Conservation (phyloP, 1,284 basidiomycete genomes). For the Boletus sp. region DNA sequence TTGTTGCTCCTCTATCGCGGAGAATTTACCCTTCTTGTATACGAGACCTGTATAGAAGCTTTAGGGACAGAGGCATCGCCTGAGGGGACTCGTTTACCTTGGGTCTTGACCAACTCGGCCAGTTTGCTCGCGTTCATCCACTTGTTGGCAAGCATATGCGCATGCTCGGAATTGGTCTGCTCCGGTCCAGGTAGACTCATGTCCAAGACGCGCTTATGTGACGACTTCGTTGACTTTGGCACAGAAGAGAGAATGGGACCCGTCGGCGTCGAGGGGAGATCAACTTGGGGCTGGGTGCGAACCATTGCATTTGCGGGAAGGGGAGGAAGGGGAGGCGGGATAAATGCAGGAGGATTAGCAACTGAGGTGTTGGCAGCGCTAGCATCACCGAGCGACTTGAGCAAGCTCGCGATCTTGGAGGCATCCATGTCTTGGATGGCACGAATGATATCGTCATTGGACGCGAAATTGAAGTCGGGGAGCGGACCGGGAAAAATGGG, state of each 20-base stretch:
- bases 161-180: conserved; percentile 48
- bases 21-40: conserved; percentile 86
- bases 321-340: conserved; percentile 39
- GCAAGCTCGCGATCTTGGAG: conserved; percentile 64
- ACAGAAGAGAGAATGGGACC: conserved; percentile 40
- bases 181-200: conserved; percentile 39
- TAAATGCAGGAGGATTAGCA: conserved; percentile 37
- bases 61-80: conserved; percentile 15
- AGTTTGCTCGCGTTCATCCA: conserved; percentile 74
- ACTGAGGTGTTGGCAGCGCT: conserved; percentile 48
- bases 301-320: conserved; percentile 23
- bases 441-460: conserved; percentile 74
- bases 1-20: conserved; percentile 70
- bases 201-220: conserved; percentile 37
- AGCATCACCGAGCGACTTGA: conserved; percentile 65
- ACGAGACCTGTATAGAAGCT: conserved; percentile 58
- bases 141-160: conserved; percentile 63
- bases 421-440: conserved; percentile 73
- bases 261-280: conserved; percentile 50
- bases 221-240: conserved; percentile 43
- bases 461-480: conserved; percentile 55
- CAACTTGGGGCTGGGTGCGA: conserved; percentile 28
- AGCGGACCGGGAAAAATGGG: conserved; percentile 41
- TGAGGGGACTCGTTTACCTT: conserved; percentile 50
- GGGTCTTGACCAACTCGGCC: conserved; percentile 62